Conservation (phyloP, 495 filamentous ascomycete genomes). For the Podospora appendiculata region DNA sequence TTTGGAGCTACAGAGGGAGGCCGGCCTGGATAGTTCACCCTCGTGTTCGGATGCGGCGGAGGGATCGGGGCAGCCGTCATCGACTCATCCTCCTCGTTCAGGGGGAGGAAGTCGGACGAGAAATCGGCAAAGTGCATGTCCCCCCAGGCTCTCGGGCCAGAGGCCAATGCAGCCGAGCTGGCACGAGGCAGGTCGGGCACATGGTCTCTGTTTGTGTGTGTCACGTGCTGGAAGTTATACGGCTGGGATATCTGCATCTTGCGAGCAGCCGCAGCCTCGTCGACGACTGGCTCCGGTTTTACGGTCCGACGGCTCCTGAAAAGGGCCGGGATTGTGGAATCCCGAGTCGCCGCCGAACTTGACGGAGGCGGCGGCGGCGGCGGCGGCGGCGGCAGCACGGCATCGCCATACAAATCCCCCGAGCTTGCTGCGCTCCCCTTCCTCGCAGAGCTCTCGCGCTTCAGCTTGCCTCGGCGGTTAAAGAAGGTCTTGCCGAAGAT, state of each 20-base stretch:
- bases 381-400: slow-evolving; percentile 7
- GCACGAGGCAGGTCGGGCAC: slow-evolving; percentile 50
- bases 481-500: slow-evolving; percentile 49
- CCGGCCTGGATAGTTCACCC: slow-evolving; percentile 3
- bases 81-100: slow-evolving; percentile 21
- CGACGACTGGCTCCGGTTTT: slow-evolving; percentile 21
- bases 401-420: slow-evolving; percentile 22
- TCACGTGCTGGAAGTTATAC: slow-evolving; percentile 84
- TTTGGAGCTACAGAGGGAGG: slow-evolving; percentile 17
- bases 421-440: not conserved
- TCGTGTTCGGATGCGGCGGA: not conserved
- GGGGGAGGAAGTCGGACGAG: slow-evolving; percentile 43
- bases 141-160: slow-evolving; percentile 50
- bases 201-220: slow-evolving; percentile 62
- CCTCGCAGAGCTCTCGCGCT: slow-evolving; percentile 29
- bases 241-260: slow-evolving; percentile 64
- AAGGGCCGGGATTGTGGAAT: slow-evolving; percentile 34
- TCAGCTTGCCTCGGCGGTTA: slow-evolving; percentile 31
- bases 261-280: slow-evolving; percentile 19
- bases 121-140: slow-evolving; percentile 58
- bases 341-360: slow-evolving; percentile 17
- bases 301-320: slow-evolving; percentile 32
- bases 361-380: slow-evolving; percentile 10
- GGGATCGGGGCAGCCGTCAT: not conserved
- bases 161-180: slow-evolving; percentile 53